Evolutionary conservation across 768 basidiomycete species (phyloP).

Genomic region (Leccinum disarticulatum): DNA sequence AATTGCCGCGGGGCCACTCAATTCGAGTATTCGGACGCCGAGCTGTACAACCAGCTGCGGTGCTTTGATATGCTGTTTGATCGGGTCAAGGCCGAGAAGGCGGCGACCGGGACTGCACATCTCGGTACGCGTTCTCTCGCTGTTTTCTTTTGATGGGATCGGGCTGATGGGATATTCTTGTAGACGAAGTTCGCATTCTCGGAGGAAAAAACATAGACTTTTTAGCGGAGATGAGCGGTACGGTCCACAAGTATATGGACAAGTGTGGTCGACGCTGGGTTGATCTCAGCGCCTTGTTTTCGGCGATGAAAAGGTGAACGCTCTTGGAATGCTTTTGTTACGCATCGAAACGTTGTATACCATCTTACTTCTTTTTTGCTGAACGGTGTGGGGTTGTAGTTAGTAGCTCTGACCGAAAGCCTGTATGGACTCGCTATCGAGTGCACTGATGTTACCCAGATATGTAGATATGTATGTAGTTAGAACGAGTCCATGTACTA

Average conservation of each 20-base stretch:
- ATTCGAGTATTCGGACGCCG: conserved; percentile 75
- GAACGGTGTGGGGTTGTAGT: too few relatives aligned
- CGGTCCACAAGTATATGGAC: conserved; percentile 79
- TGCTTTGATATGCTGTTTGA: conserved; percentile 84
- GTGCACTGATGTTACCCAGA: too few relatives aligned
- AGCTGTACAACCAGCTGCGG: conserved; percentile 88
- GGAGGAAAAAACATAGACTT: conserved; percentile 48
- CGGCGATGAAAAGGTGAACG: conserved; percentile 66
- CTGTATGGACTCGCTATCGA: too few relatives aligned
- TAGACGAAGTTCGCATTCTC: conserved; percentile 59
- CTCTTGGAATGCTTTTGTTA: background rate
- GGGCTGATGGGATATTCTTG: background rate
- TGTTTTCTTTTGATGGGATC: background rate
- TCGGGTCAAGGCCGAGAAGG: conserved; percentile 57
- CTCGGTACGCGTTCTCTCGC: conserved; percentile 34
- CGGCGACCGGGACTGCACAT: conserved; percentile 44
- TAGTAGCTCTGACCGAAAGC: too few relatives aligned
- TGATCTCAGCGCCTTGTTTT: conserved; percentile 74
- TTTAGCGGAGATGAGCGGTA: conserved; percentile 50
- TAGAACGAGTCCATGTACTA: too few relatives aligned
- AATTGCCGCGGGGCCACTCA: conserved; percentile 13
- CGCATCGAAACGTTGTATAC: background rate
- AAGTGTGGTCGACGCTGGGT: conserved; percentile 91
- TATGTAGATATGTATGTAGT: too few relatives aligned
- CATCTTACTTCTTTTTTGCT: too few relatives aligned